Conservation (phyloP, 495 filamentous ascomycete genomes). For the Pyrenopolyporus hunteri region DNA sequence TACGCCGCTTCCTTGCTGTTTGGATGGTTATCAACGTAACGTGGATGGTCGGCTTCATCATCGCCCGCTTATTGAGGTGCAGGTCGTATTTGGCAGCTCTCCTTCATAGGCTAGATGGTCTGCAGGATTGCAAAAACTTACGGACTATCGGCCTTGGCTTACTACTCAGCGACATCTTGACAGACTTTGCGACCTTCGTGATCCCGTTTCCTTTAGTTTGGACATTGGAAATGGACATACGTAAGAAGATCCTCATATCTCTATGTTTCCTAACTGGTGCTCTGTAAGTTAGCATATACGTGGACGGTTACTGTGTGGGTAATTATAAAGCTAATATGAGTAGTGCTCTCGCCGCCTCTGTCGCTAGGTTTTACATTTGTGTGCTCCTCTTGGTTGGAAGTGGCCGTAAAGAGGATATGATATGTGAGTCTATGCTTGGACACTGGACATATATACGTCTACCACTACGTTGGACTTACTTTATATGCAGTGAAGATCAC, state of each 20-base stretch:
- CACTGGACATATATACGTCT: too few relatives aligned
- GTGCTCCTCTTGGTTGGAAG: conserved; percentile 5
- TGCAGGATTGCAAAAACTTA: conserved; percentile 10
- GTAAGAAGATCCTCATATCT: conserved; percentile 15
- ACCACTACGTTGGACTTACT: background rate
- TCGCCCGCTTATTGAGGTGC: conserved; percentile 16
- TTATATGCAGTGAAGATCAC: background rate
- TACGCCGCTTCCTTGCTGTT: conserved; percentile 29
- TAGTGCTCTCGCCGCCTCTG: conserved; percentile 28
- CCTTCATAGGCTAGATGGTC: conserved; percentile 4
- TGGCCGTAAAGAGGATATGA: conserved; percentile 13
- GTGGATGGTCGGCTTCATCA: conserved; percentile 25
- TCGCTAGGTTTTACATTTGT: conserved; percentile 32
- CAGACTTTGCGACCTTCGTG: conserved; percentile 28
- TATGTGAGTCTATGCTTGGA: conserved; percentile 25
- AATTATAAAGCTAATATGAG: background rate
- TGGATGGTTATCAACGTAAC: conserved; percentile 18
- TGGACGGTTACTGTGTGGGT: background rate
- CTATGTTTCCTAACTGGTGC: conserved; percentile 27
- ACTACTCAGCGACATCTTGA: conserved; percentile 25
- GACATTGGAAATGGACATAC: conserved; percentile 14
- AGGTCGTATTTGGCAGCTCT: conserved; percentile 17
- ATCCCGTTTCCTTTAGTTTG: conserved; percentile 28
- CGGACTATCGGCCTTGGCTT: conserved; percentile 20
- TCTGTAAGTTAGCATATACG: conserved; percentile 23